phyloP scores from a whole-genome alignment of 2,329 filamentous ascomycete species.

The Cercospora zeina region DNA sequence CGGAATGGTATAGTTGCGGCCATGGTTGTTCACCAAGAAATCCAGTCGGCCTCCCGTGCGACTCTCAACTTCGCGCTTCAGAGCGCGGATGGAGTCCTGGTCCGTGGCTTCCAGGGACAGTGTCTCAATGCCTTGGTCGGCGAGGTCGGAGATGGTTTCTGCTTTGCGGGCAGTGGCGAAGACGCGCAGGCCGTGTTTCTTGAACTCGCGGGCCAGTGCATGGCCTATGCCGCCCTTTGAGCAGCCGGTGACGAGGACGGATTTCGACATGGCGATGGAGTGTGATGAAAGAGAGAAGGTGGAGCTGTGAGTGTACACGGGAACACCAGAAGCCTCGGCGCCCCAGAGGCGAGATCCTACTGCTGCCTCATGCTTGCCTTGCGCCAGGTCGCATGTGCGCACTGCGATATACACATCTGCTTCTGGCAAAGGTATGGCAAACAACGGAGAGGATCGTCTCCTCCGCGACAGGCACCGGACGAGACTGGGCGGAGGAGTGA shows the following conservation, averaged over 20 bases:
- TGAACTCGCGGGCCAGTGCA: slow-evolving; percentile 59
- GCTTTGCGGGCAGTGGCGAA: slow-evolving; percentile 59
- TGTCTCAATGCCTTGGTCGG: slow-evolving; percentile 55
- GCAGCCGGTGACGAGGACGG: slow-evolving; percentile 44
- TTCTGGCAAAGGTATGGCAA: too few species aligned
- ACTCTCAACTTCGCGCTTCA: slow-evolving; percentile 49
- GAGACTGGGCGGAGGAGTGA: background rate
- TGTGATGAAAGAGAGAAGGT: background rate
- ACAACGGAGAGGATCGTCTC: background rate
- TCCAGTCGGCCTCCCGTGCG: slow-evolving; percentile 56
- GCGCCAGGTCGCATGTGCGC: background rate
- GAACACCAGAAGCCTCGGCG: slow-evolving; percentile 11
- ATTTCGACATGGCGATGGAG: slow-evolving; percentile 25
- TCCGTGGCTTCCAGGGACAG: slow-evolving; percentile 56
- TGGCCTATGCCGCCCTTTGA: slow-evolving; percentile 60
- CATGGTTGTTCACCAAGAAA: slow-evolving; percentile 61
- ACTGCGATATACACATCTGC: background rate
- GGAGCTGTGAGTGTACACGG: background rate
- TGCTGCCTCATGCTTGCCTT: background rate
- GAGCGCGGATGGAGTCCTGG: slow-evolving; percentile 50
- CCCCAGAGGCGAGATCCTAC: background rate
- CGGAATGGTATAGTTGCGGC: slow-evolving; percentile 51
- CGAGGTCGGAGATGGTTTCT: slow-evolving; percentile 52
- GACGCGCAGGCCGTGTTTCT: slow-evolving; percentile 55
- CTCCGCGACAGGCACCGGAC: background rate